Evolutionary conservation across 1,284 basidiomycete species (phyloP).

Genomic region (Leccinum proliferum): DNA sequence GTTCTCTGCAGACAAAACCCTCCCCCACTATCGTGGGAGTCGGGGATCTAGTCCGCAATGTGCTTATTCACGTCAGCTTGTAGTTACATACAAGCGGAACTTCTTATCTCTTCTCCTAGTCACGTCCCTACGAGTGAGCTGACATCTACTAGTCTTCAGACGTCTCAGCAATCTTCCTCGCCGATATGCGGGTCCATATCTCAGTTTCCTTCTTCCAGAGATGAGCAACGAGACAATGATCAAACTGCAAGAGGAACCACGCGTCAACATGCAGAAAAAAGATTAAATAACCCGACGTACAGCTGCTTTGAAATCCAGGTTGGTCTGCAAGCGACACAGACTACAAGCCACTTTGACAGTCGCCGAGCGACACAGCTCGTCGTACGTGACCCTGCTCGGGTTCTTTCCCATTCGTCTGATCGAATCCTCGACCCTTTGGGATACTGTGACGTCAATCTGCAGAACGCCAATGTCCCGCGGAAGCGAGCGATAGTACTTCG

Average conservation of each 20-base stretch:
- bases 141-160: not conserved
- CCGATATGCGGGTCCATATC: not conserved
- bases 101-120: not conserved
- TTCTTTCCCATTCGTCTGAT: no score
- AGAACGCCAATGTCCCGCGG: constrained; percentile 4
- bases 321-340: not conserved
- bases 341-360: no score
- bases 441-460: not conserved
- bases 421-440: no score
- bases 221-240: not conserved
- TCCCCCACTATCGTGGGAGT: no score
- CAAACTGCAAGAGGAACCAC: constrained; percentile 2
- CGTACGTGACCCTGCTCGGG: no score
- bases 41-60: no score
- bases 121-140: not conserved
- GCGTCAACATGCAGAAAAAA: not conserved
- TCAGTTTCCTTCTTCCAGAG: not conserved
- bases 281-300: constrained; percentile 1
- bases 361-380: no score
- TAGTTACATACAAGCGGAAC: constrained; percentile 16
- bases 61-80: constrained; percentile 4
- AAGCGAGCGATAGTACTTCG: not conserved
- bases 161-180: not conserved
- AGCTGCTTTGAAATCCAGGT: constrained; percentile 9
- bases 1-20: no score